Conservation (phyloP, 148 eudicot genomes). For the Arctostaphylos glauca region DNA sequence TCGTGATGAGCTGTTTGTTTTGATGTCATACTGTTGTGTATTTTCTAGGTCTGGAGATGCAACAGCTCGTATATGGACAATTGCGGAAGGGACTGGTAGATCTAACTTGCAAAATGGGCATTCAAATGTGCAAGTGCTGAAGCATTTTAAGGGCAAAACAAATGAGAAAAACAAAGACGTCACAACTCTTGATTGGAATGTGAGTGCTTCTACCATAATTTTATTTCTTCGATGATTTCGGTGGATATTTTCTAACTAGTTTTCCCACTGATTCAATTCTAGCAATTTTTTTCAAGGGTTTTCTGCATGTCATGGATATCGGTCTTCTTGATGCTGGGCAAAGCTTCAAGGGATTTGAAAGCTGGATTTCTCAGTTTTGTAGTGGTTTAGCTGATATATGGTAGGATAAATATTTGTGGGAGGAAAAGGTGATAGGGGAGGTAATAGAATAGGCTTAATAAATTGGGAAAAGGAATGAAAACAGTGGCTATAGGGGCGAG, state of each 20-base stretch:
- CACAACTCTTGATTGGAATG: constrained; percentile 86
- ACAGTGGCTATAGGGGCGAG: no score
- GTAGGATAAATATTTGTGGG: no score
- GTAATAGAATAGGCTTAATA: no score
- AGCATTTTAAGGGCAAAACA: constrained; percentile 58
- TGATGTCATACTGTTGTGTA: not conserved
- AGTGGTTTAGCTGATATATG: no score
- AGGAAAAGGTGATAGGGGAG: no score
- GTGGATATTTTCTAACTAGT: not conserved
- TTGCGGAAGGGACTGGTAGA: constrained; percentile 30
- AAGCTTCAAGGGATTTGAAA: no score
- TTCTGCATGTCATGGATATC: constrained; percentile 8
- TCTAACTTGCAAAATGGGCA: constrained; percentile 35
- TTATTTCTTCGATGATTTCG: not conserved
- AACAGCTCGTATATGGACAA: constrained; percentile 66
- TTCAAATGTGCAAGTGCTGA: constrained; percentile 47
- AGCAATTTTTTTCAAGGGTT: not conserved
- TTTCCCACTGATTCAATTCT: not conserved
- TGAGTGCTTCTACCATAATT: constrained; percentile 31
- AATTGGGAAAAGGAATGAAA: no score
- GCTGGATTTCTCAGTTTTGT: no score
- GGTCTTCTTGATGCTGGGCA: not conserved
- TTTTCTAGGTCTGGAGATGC: constrained; percentile 67
- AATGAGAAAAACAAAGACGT: constrained; percentile 72
- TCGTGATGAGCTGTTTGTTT: not conserved